phyloP scores from a whole-genome alignment of 2,329 filamentous ascomycete genomes.

The Alternaria dauci region DNA sequence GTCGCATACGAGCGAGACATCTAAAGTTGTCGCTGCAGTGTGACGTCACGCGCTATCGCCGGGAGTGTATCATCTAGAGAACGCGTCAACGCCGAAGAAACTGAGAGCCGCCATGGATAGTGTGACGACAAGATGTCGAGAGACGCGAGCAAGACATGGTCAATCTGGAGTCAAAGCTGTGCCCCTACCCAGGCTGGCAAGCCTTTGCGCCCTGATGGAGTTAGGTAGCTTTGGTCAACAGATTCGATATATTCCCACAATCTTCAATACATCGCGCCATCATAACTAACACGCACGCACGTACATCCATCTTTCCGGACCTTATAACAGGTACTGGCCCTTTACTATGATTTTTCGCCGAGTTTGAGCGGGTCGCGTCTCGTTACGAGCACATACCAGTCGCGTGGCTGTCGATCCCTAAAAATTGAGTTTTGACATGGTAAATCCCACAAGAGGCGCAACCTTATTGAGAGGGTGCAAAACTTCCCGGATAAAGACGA shows the following conservation, averaged over 20 bases:
- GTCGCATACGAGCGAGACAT: not conserved
- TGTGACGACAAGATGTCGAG: not conserved
- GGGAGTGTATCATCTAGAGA: not conserved
- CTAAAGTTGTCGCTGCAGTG: not conserved
- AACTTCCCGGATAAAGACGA: not conserved
- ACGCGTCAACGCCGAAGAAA: not conserved
- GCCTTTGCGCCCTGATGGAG: not conserved
- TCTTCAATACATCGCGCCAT: not conserved
- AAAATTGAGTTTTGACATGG: constrained; percentile 9
- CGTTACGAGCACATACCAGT: not conserved
- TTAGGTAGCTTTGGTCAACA: not conserved
- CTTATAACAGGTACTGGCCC: not conserved
- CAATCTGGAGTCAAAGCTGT: not conserved
- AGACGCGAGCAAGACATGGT: not conserved
- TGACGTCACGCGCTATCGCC: not conserved
- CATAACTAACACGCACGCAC: not conserved
- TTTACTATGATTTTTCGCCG: constrained; percentile 2
- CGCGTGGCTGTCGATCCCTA: constrained; percentile 1
- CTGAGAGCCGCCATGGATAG: not conserved
- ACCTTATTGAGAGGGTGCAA: not conserved
- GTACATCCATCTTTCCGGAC: not conserved
- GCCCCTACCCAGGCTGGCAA: not conserved
- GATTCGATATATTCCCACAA: not conserved
- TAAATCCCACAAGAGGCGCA: constrained; percentile 1
- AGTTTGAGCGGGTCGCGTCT: constrained; percentile 7